These are phyloP conservation scores for Xylaria grammica DNA, from an alignment of 495 filamentous ascomycete genomes.

Conservation along the genomic window DNA sequence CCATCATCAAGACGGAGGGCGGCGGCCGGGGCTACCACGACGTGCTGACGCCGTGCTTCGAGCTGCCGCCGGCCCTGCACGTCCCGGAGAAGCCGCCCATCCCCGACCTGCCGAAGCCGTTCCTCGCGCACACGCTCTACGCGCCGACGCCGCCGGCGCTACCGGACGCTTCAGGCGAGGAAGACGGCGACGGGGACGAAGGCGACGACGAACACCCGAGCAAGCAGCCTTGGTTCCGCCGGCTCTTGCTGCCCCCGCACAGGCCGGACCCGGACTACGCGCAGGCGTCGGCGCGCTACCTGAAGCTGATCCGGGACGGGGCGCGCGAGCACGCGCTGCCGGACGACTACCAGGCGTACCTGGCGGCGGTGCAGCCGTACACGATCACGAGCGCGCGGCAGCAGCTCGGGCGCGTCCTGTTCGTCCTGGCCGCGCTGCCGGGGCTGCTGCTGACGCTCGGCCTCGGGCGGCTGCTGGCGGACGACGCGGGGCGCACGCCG, in stretches of 20 bases:
- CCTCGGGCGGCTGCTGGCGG: slow-evolving; percentile 55
- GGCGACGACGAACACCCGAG: slow-evolving; percentile 30
- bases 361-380: slow-evolving; percentile 70
- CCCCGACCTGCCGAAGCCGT: slow-evolving; percentile 47
- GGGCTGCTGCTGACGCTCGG: slow-evolving; percentile 55
- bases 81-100: slow-evolving; percentile 49
- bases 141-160: slow-evolving; percentile 43
- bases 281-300: slow-evolving; percentile 83
- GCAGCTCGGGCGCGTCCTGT: slow-evolving; percentile 63
- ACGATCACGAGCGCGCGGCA: slow-evolving; percentile 70
- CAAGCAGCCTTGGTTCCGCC: slow-evolving; percentile 34
- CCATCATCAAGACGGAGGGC: slow-evolving; percentile 89
- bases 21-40: slow-evolving; percentile 83
- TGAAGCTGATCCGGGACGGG: slow-evolving; percentile 76
- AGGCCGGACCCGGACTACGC: slow-evolving; percentile 72
- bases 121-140: slow-evolving; percentile 52
- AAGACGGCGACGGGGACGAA: slow-evolving; percentile 20
- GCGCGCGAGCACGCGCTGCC: slow-evolving; percentile 80
- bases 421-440: slow-evolving; percentile 67
- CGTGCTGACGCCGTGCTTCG: slow-evolving; percentile 75
- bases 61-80: slow-evolving; percentile 58
- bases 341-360: slow-evolving; percentile 70
- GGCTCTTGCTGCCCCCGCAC: slow-evolving; percentile 40
- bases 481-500: slow-evolving; percentile 69
- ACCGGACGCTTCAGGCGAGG: slow-evolving; percentile 15